These are phyloP conservation scores for Phytophthora niederhauseri DNA, from an alignment of 352 stramenopile genomes.

Conservation along the genomic window DNA sequence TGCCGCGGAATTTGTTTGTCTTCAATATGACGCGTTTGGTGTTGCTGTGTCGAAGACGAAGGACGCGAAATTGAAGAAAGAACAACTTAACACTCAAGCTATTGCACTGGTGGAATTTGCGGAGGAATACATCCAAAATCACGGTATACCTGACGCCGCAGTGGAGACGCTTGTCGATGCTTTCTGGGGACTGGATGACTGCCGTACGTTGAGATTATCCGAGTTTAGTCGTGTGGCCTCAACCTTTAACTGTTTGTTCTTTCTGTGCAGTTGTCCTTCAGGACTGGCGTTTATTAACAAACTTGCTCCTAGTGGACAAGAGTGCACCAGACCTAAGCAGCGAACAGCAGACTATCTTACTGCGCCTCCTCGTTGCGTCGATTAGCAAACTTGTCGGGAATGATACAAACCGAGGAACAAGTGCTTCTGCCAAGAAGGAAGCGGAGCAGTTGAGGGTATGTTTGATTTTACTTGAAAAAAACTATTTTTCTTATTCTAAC, in stretches of 20 bases:
- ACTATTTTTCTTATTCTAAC: no score
- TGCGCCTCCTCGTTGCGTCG: conserved; percentile 72
- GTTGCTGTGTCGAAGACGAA: conserved; percentile 70
- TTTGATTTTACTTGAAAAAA: no score
- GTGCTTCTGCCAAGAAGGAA: conserved; percentile 53
- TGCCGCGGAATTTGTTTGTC: conserved; percentile 85
- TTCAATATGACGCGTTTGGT: conserved; percentile 90
- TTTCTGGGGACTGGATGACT: conserved; percentile 88
- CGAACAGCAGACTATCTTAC: conserved; percentile 81
- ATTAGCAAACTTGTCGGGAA: conserved; percentile 63
- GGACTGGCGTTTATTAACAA: conserved; percentile 79
- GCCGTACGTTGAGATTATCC: conserved; percentile 55
- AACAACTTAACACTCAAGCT: conserved; percentile 86
- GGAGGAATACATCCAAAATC: conserved; percentile 83
- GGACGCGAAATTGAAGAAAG: conserved; percentile 66
- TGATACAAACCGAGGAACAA: conserved; percentile 31
- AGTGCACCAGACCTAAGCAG: conserved; percentile 78
- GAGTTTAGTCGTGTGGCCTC: conserved; percentile 7
- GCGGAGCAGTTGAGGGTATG: conserved; percentile 55
- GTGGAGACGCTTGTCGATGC: conserved; percentile 84
- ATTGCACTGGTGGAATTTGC: conserved; percentile 92
- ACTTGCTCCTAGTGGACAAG: conserved; percentile 81
- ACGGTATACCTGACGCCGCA: conserved; percentile 56
- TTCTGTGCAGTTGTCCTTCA: conserved; percentile 76
- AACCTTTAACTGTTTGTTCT: conserved; percentile 13